Percentiles rank a stretch among this genome's conserved stretches.
Evolutionary conservation across 148 eudicot genomes (phyloP).

Genomic region (Salicornia ramosissima): DNA sequence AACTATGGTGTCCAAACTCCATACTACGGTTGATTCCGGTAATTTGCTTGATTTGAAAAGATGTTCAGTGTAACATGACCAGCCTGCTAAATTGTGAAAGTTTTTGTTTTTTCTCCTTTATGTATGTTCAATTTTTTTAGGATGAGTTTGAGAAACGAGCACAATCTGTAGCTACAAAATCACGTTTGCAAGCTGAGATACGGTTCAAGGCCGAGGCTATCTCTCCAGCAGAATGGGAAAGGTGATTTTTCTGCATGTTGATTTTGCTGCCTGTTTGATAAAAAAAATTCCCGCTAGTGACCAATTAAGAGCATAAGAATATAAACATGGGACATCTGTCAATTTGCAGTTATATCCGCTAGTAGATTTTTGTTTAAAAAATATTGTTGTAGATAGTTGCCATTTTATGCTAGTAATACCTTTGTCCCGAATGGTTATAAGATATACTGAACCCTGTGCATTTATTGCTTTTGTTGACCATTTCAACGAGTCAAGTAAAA

Average conservation of each 20-base stretch:
- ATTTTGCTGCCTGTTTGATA: conserved; percentile 7
- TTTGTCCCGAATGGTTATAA: no score
- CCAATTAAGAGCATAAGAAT: no score
- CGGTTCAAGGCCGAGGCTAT: conserved; percentile 89
- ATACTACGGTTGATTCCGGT: background rate
- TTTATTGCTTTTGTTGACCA: background rate
- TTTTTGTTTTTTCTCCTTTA: background rate
- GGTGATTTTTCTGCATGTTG: conserved; percentile 37
- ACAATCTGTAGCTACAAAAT: conserved; percentile 69
- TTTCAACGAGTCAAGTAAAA: background rate
- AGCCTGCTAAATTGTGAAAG: background rate
- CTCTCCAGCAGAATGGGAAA: conserved; percentile 94
- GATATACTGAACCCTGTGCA: no score
- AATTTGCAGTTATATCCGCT: no score
- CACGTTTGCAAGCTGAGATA: conserved; percentile 73
- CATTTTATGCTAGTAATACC: no score
- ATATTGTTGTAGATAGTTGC: no score
- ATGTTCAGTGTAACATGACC: background rate
- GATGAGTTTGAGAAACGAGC: conserved; percentile 92
- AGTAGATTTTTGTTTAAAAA: no score
- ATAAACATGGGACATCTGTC: no score
- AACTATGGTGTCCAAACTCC: background rate
- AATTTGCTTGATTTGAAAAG: background rate
- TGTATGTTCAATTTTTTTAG: conserved; percentile 28
- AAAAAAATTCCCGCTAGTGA: no score